Conservation (phyloP, 768 basidiomycete genomes). For the Phaffia australis region DNA sequence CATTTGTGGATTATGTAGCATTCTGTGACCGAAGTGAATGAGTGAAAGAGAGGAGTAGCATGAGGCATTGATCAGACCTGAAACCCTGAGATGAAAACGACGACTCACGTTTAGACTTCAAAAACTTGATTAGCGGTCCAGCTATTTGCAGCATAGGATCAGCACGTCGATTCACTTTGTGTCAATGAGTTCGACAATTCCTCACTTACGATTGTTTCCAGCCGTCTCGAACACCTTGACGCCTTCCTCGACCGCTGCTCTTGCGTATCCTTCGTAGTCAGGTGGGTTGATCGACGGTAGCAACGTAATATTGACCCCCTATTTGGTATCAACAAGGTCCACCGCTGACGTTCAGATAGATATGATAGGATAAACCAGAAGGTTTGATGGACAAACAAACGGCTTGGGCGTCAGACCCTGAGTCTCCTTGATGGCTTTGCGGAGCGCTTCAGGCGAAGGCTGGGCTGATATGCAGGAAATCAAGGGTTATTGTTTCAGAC, state of each 20-base stretch:
- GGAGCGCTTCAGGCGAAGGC: conserved; percentile 68
- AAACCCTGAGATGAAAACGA: not conserved
- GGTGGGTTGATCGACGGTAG: conserved; percentile 82
- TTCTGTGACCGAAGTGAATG: not conserved
- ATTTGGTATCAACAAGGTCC: not conserved
- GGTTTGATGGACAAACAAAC: conserved; percentile 28
- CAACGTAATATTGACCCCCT: conserved; percentile 64
- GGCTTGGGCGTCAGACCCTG: conserved; percentile 41
- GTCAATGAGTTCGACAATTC: conserved; percentile 18
- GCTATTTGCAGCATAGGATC: conserved; percentile 43
- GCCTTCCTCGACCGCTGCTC: conserved; percentile 70
- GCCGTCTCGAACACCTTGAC: conserved; percentile 87
- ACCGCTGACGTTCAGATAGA: not conserved
- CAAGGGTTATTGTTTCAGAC: not conserved
- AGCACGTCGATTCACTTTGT: not conserved
- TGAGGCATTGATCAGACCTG: not conserved
- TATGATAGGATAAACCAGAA: conserved; percentile 42
- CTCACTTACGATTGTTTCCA: conserved; percentile 66
- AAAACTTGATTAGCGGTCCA: conserved; percentile 62
- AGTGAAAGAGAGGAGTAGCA: not conserved
- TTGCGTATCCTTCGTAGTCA: conserved; percentile 49
- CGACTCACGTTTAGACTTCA: conserved; percentile 50
- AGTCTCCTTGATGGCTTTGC: conserved; percentile 68
- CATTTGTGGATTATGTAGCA: conserved; percentile 63
- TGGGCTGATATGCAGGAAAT: conserved; percentile 42